phyloP scores from a whole-genome alignment of 75 land plant species.

The Larix kaempferi region DNA sequence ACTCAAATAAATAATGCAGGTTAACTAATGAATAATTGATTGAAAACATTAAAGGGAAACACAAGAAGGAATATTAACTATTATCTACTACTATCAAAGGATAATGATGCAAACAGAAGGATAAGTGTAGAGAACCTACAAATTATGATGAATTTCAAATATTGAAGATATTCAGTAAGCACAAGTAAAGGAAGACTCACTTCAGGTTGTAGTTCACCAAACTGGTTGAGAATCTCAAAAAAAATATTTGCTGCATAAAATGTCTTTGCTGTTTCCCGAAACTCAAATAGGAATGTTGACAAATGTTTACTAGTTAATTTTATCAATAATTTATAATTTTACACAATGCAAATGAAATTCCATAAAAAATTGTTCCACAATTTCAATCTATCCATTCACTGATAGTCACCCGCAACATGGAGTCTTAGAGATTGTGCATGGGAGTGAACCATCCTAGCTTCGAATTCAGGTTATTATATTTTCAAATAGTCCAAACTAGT shows the following conservation, averaged over 20 bases:
- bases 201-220: constrained; percentile 92
- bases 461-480: too few species aligned
- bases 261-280: constrained; percentile 93
- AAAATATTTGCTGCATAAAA: constrained; percentile 98
- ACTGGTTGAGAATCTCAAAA: constrained; percentile 87
- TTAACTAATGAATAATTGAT: too few species aligned
- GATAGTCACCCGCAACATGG: too few species aligned
- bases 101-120: neutral
- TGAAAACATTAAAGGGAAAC: neutral
- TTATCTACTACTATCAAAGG: neutral
- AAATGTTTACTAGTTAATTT: neutral
- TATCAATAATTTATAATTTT: too few species aligned
- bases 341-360: too few species aligned
- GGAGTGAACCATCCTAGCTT: too few species aligned
- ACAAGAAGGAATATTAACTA: neutral
- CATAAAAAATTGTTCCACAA: too few species aligned
- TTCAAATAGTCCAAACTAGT: too few species aligned
- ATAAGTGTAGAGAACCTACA: too few species aligned
- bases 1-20: neutral
- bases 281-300: constrained; percentile 7
- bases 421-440: too few species aligned
- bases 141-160: too few species aligned
- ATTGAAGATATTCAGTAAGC: neutral
- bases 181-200: constrained; percentile 28
- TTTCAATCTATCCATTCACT: too few species aligned